These are phyloP conservation scores for Microthlaspi erraticum DNA, from an alignment of 345 rosid species.

Conservation along the genomic window DNA sequence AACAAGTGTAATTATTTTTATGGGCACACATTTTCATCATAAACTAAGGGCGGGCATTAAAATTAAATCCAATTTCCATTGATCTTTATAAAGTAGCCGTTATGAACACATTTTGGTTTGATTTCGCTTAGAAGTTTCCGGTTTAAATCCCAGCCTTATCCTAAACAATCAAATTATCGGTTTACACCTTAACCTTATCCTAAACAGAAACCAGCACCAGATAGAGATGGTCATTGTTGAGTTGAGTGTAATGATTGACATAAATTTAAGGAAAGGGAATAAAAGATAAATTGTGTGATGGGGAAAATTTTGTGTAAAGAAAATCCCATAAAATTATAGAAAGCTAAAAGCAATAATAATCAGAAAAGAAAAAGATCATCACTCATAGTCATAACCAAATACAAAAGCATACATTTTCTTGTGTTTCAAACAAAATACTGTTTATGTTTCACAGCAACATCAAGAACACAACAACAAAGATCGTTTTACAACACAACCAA, in stretches of 20 bases:
- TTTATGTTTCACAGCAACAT: slow-evolving; percentile 20
- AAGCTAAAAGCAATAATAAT: slow-evolving; percentile 9
- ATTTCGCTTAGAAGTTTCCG: not conserved
- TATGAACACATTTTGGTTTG: not conserved
- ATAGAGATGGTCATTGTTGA: slow-evolving; percentile 13
- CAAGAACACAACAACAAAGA: slow-evolving; percentile 36
- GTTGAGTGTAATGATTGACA: slow-evolving; percentile 30
- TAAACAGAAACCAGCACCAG: slow-evolving; percentile 15
- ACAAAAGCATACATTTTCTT: slow-evolving; percentile 29
- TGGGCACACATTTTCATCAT: not conserved
- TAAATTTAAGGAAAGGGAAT: slow-evolving; percentile 3
- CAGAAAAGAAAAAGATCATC: not conserved
- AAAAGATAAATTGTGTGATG: slow-evolving; percentile 3
- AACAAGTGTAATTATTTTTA: not conserved
- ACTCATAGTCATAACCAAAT: not conserved
- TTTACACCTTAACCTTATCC: slow-evolving; percentile 8
- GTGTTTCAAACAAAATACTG: slow-evolving; percentile 36
- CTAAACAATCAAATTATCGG: no score
- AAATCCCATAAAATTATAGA: not conserved
- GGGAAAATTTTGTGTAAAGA: not conserved
- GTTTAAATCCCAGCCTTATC: not conserved
- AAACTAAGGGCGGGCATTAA: not conserved
- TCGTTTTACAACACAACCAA: slow-evolving; percentile 16
- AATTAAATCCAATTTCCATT: no score
- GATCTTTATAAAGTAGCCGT: not conserved